Conservation (phyloP, 2,329 filamentous ascomycete genomes). For the Exophiala sideris region DNA sequence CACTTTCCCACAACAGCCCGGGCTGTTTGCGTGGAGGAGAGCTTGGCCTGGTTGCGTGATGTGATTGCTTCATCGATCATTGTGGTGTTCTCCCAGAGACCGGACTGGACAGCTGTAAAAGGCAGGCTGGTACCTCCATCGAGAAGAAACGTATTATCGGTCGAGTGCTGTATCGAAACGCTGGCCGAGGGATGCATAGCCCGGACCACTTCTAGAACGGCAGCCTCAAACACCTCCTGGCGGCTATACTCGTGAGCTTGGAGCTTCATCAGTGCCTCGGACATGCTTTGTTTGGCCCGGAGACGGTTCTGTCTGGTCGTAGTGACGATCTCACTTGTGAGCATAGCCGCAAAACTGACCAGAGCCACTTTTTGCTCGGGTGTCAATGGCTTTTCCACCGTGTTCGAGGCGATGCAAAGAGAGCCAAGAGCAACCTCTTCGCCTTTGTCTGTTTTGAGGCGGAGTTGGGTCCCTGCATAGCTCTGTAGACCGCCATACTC, state of each 20-base stretch:
- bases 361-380: constrained; percentile 34
- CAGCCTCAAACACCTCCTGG: constrained; percentile 24
- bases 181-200: constrained; percentile 36
- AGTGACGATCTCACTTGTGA: constrained; percentile 43
- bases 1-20: constrained; percentile 40
- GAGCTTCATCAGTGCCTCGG: constrained; percentile 34
- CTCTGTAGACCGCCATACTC: constrained; percentile 39
- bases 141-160: constrained; percentile 29
- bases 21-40: constrained; percentile 32
- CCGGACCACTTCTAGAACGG: constrained; percentile 33
- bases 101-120: constrained; percentile 34
- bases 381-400: constrained; percentile 33
- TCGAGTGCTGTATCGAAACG: constrained; percentile 31
- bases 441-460: constrained; percentile 40
- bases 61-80: constrained; percentile 37
- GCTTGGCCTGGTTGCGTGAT: constrained; percentile 38
- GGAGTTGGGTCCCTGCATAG: constrained; percentile 43
- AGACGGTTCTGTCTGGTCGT: constrained; percentile 39
- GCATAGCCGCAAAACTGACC: constrained; percentile 38
- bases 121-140: constrained; percentile 31
- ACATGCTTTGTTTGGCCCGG: constrained; percentile 39
- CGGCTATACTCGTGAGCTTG: constrained; percentile 10
- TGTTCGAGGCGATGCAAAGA: constrained; percentile 43
- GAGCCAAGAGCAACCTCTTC: constrained; percentile 42
- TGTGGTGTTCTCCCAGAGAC: constrained; percentile 45